Base-by-base conservation (phyloP, 2,329 filamentous ascomycete genomes). In the Aspergillus fructus region DNA sequence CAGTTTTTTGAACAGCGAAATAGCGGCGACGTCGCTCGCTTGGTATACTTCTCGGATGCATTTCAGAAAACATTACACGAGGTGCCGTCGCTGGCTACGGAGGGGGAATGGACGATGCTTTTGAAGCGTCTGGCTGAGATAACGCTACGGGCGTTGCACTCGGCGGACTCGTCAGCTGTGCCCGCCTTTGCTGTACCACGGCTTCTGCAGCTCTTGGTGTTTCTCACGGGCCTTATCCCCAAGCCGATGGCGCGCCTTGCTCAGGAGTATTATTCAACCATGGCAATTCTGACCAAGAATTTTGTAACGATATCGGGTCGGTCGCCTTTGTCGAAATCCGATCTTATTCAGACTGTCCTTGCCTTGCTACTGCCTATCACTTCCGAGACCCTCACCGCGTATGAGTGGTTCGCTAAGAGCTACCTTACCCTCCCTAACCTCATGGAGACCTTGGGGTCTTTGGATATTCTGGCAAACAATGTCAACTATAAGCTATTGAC, bases 1-100 rank as follows among this genome's bases (percentile, higher is more conserved):
- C 85, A 89, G 65, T 88, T 88, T 61, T 82, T 90, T 59, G 81
- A 83, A 51, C 71, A 89, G 12, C 80, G 68, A 50, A 71, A 75
- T 42, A 66, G 66, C 24, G 68, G 69, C 49, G 77, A 79, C 60
- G 63, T 73, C 17, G 59, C 68, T 39, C 73, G 78, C n/a, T 64
- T 80, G 48, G 66, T 73, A n/a, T 78, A 76, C 57, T 79, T 80
- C 61, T 74, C 72, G 17, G 67, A 71, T 59, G 73, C 73, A 13
- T 74, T 80, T 37, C 69, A 76, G 55, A 67, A 68, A 56, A 78
- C 75, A 3, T 62, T 76, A 52, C 68, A 70, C 42, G 67, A 71
- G 41, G 66, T 72, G 6, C 68, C 71, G n/a, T 71, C 73, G 2
- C 72, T 75, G 30, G 67, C 70, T 30, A 71, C 71, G 3, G 72